Base-by-base conservation (phyloP, 371 early-diverging fungal species). In the Syncephalis plumigaleata region DNA sequence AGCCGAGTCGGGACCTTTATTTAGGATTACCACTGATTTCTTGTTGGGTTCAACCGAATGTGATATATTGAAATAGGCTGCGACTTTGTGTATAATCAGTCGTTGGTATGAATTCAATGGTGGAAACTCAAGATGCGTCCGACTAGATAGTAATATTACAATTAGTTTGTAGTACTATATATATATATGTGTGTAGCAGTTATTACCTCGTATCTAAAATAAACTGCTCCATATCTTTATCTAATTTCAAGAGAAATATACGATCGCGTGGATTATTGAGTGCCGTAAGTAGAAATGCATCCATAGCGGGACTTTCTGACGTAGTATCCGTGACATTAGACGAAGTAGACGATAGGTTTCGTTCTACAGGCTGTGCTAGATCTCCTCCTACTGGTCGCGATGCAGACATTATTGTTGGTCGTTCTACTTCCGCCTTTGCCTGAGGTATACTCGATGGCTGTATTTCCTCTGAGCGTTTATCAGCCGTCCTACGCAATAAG, bases 81-180 rank as follows among this genome's bases (percentile, higher is more conserved):
- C 84, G 1, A 82, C 68, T 24, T 74, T 67, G 55, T 86, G 84
- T 8, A 80, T 67, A 50, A 86, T 70, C 52, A 81, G 58, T 9
- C 87, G 69, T 47, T 84, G 80, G 49, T 84, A 86, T 5, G 80
- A 78, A 49, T 86, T 86, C 71, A 84, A 72, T 9, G 64, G 61
- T 15, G 81, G 79, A 51, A 81, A 73, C 52, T 73, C 78, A 38
- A 81, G 56, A 15, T 71, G 63, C 38, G 64, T 64, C 46, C 68
- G 66, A 50, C 79, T 80, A 51, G 25, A 23, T 38, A 21, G n/a
- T 25, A 20, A 23, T 18, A 43, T 24, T n/a, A n/a, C n/a, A n/a
- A n/a, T n/a, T n/a, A n/a, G n/a, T n/a, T n/a, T n/a, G n/a, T n/a
- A n/a, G n/a, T n/a, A n/a, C n/a, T n/a, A n/a, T n/a, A n/a, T n/a